These are phyloP conservation scores for Beauveria brongniartii DNA, from an alignment of 2,329 filamentous ascomycete genomes.

Conservation along the genomic window DNA sequence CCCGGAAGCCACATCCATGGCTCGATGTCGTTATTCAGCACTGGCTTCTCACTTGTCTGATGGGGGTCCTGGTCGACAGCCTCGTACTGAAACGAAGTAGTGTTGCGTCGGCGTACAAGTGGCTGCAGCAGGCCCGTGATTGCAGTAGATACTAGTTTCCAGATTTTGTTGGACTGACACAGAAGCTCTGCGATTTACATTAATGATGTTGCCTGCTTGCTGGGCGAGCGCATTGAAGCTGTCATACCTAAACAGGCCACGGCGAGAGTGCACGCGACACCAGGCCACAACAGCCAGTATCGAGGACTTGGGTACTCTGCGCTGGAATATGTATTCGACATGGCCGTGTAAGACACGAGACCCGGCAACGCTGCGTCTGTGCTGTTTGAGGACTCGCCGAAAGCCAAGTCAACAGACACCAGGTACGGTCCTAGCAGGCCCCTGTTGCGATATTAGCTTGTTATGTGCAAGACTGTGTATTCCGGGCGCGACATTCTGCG, in stretches of 20 bases:
- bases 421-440: conserved; percentile 2
- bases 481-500: background rate
- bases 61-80: background rate
- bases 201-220: background rate
- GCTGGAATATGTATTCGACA: background rate
- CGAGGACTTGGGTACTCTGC: conserved; percentile 5
- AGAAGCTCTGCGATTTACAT: background rate
- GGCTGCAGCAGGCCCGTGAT: background rate
- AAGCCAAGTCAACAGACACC: background rate
- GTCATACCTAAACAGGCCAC: conserved; percentile 4
- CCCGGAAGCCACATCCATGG: conserved; percentile 3
- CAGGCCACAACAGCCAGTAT: conserved; percentile 8
- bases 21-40: background rate
- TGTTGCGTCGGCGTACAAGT: background rate
- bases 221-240: too few relatives aligned
- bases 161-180: background rate
- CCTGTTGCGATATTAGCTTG: background rate
- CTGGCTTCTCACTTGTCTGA: background rate
- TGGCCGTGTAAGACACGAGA: background rate
- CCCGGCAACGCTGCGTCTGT: background rate
- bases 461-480: background rate
- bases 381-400: background rate
- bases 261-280: conserved; percentile 4
- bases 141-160: background rate
- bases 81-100: background rate